Conservation (phyloP, 2,329 filamentous ascomycete species). For the Calonectria hawksworthii region DNA sequence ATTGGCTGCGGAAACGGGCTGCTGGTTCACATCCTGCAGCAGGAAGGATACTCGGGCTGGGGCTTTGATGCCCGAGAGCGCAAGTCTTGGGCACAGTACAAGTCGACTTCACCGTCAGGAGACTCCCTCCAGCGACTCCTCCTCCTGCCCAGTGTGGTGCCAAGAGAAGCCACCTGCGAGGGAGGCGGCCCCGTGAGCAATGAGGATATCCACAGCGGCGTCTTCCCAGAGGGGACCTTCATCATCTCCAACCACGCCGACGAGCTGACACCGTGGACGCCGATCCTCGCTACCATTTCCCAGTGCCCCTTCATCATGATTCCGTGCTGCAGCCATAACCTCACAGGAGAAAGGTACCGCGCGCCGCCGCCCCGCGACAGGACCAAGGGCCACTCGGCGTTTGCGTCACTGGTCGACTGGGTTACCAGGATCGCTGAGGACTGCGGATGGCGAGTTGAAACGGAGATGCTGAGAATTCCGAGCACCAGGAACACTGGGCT, state of each 20-base stretch:
- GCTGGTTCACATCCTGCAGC: conserved; percentile 83
- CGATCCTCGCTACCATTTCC: conserved; percentile 83
- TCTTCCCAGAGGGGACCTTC: conserved; percentile 83
- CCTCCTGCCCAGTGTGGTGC: conserved; percentile 62
- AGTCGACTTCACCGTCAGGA: conserved; percentile 47
- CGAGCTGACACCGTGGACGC: conserved; percentile 96
- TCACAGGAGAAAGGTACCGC: conserved; percentile 82
- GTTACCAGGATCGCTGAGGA: conserved; percentile 77
- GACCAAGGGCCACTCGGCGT: conserved; percentile 74
- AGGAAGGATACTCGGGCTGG: conserved; percentile 87
- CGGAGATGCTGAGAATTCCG: conserved; percentile 90
- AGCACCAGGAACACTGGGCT: conserved; percentile 90
- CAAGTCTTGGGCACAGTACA: conserved; percentile 87
- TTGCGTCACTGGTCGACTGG: conserved; percentile 87
- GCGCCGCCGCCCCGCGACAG: conserved; percentile 70
- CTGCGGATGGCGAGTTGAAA: conserved; percentile 83
- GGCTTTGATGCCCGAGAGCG: conserved; percentile 92
- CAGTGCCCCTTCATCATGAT: conserved; percentile 90
- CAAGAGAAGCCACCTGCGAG: conserved; percentile 28
- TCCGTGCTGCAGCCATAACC: conserved; percentile 92
- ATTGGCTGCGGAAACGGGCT: conserved; percentile 97
- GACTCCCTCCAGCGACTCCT: conserved; percentile 61
- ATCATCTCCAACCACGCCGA: conserved; percentile 98
- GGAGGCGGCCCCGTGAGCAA: conserved; percentile 29
- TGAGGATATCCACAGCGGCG: conserved; percentile 66